Evolutionary conservation across 495 filamentous ascomycete genomes (phyloP).

Genomic region (Daldinia caldariorum): DNA sequence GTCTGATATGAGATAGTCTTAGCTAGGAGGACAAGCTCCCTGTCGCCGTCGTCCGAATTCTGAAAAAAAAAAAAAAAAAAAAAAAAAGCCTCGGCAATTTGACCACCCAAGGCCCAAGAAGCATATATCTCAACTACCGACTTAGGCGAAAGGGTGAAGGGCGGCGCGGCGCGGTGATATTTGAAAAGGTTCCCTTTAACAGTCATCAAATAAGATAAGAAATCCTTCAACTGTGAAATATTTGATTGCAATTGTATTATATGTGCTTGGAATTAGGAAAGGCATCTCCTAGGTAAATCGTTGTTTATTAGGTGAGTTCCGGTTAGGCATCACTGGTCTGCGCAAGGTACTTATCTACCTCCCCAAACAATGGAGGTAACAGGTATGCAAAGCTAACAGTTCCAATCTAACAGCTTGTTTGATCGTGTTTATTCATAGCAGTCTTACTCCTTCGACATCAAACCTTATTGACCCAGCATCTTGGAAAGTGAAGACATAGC

Average conservation of each 20-base stretch:
- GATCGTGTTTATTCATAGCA: no score
- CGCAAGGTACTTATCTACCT: no score
- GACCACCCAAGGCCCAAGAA: slow-evolving; percentile 30
- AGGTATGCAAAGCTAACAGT: no score
- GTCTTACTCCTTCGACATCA: no score
- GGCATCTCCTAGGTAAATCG: no score
- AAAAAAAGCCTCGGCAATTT: slow-evolving; percentile 60
- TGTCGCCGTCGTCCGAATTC: neutral
- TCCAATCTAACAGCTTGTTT: no score
- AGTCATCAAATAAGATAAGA: slow-evolving; percentile 1
- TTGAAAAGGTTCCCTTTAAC: slow-evolving; percentile 6
- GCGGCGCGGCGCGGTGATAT: slow-evolving; percentile 10
- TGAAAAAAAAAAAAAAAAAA: slow-evolving; percentile 6
- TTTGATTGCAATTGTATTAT: slow-evolving; percentile 1
- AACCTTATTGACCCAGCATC: slow-evolving; percentile 50
- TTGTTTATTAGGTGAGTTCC: no score
- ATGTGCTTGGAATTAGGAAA: neutral
- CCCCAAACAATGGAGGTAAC: no score
- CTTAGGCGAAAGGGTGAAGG: slow-evolving; percentile 6
- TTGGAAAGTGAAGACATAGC: slow-evolving; percentile 67
- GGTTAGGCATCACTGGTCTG: no score
- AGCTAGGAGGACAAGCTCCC: slow-evolving; percentile 4
- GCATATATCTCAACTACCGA: neutral
- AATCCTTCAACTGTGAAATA: neutral
- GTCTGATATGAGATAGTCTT: slow-evolving; percentile 21